These are phyloP conservation scores for Zasmidium angulare DNA, from an alignment of 2,329 filamentous ascomycete genomes.

Conservation along the genomic window DNA sequence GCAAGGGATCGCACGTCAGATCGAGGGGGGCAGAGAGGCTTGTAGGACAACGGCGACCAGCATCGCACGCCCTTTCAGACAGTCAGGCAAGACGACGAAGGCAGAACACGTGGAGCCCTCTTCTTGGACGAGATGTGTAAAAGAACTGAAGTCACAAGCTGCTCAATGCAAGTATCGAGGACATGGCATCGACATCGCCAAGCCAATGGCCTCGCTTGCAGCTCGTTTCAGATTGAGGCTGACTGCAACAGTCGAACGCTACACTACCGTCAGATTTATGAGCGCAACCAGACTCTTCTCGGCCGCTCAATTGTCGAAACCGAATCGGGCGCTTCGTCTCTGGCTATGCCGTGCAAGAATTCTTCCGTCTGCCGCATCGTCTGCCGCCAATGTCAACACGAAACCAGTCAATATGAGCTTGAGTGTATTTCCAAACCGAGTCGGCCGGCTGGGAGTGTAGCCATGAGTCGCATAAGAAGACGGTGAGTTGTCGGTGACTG, in stretches of 20 bases:
- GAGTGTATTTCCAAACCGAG: not conserved
- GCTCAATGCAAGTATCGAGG: not conserved
- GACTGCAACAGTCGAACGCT: not conserved
- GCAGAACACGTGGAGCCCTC: too few relatives aligned
- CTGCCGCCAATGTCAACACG: not conserved
- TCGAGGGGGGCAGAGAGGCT: too few relatives aligned
- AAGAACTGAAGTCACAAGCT: too few relatives aligned
- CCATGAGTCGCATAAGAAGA: not conserved
- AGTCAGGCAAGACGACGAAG: too few relatives aligned
- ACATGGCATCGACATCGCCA: not conserved
- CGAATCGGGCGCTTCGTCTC: not conserved
- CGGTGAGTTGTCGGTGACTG: not conserved
- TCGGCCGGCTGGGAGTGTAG: not conserved
- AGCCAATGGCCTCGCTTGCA: not conserved
- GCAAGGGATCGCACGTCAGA: too few relatives aligned
- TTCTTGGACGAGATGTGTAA: too few relatives aligned
- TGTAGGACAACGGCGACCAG: too few relatives aligned
- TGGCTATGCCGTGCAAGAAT: not conserved
- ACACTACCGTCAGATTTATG: conserved; percentile 1
- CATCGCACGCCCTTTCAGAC: too few relatives aligned
- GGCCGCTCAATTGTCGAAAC: not conserved
- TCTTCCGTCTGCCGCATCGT: not conserved
- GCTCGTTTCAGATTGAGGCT: conserved; percentile 4
- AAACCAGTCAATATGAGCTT: not conserved
- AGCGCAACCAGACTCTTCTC: not conserved